Base-by-base conservation (phyloP, 495 filamentous ascomycete genomes). In the Evernia prunastri region DNA sequence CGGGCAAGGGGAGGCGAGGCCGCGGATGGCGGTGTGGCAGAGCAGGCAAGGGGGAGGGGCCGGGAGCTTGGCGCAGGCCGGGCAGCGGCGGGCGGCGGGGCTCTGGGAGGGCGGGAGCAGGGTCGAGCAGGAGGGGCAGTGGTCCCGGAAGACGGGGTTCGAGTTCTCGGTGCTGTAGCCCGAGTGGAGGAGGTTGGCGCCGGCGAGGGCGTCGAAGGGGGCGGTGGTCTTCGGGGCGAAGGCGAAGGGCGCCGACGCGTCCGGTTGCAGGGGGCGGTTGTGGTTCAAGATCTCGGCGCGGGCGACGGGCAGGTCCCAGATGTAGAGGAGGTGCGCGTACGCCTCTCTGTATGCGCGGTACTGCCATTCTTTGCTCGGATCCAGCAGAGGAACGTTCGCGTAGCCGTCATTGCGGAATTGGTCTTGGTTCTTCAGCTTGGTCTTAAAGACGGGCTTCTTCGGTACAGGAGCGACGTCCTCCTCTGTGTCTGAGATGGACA, bases 261-360 rank as follows among this genome's bases (percentile, higher is more conserved):
- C 36, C 25, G 40, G 45, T 43, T 23, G 45, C 27, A 51, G 40
- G 2, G n/a, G 33, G 18, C 56, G 49, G 17, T 90, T 88, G 72
- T 92, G 93, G 69, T 95, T 95, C 61, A 96, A 77, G 27, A 97
- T 83, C 74, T 96, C 91, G 10, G 90, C 83, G 23, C 88, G 81
- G 37, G 87, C 81, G 7, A 89, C 78, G 0, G 88, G 87, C 11
- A 93, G 78, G n/a, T 83, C 82, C 92, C 93, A 97, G 63, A 88
- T 83, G 53, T 84, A 86, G 3, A 97, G 80, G 67, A 95, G 81
- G 65, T 93, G 82, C 15, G 93, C 90, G 71, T 97, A 97, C 43
- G 85, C 80, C 59, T 83, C 81, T 23, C 92, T 85, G 73, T 95
- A 97, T 51, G 82, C 81, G 11, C 76, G 76, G 68, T 91, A 92